Evolutionary conservation across 108 stramenopile species (phyloP).

Genomic region (Fragilaria radians): DNA sequence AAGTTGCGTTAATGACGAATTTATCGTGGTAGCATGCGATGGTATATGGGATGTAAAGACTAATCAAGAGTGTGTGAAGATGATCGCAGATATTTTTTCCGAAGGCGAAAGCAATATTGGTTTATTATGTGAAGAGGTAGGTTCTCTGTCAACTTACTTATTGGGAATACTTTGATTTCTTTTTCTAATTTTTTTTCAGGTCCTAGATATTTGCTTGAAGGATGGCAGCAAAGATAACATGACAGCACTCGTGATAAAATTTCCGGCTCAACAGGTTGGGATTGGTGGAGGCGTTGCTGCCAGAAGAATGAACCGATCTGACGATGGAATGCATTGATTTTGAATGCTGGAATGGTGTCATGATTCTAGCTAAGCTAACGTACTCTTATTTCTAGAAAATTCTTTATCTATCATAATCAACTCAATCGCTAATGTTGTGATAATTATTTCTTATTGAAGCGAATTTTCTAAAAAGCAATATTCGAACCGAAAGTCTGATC

Average conservation of each 20-base stretch:
- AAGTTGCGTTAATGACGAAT: slow-evolving; percentile 64
- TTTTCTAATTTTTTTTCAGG: slow-evolving; percentile 13
- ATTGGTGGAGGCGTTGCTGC: slow-evolving; percentile 40
- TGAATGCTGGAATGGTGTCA: too few relatives aligned
- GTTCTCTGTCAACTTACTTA: too few relatives aligned
- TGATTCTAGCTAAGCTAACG: too few relatives aligned
- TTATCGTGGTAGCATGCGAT: slow-evolving; percentile 84
- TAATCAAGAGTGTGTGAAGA: slow-evolving; percentile 68
- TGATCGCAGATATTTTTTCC: slow-evolving; percentile 63
- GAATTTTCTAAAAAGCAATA: slow-evolving; percentile 96
- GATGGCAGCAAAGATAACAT: slow-evolving; percentile 86
- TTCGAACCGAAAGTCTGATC: slow-evolving; percentile 95
- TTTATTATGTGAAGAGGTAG: slow-evolving; percentile 82
- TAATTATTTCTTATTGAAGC: slow-evolving; percentile 34
- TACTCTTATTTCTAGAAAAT: too few relatives aligned
- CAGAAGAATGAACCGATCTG: slow-evolving; percentile 13
- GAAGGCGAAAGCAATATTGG: slow-evolving; percentile 74
- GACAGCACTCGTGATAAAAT: slow-evolving; percentile 68
- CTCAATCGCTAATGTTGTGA: too few relatives aligned
- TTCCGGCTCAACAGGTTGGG: slow-evolving; percentile 38
- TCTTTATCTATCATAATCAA: too few relatives aligned
- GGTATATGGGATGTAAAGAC: slow-evolving; percentile 94
- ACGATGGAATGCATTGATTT: too few relatives aligned
- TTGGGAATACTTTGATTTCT: too few relatives aligned
- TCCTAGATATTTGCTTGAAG: slow-evolving; percentile 62